Evolutionary conservation across 2,329 filamentous ascomycete genomes (phyloP), one percentile per base, ranked within the genome.

Genomic region (Microdochium bolleyi): DNA sequence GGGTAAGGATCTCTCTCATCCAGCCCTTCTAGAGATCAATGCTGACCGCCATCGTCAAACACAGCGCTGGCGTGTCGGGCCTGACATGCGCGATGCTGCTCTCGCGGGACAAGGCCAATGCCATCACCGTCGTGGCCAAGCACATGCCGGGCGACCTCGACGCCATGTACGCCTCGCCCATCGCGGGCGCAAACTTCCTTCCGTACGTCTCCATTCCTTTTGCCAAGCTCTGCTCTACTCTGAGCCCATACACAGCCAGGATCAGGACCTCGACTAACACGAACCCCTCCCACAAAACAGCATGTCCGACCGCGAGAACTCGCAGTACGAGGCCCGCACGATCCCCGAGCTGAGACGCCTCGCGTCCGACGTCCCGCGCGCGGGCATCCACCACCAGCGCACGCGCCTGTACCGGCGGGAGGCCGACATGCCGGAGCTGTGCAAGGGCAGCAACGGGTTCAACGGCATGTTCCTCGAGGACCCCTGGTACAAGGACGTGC

Each of bases 121-220:
- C 44, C 37, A 53, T 95, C 57, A 91, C 88, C 0, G 75, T 95
- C 34, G 74, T 90, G 30, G 87, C 89, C 4, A 95, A 92, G 64
- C 88, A 95, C 66, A 94, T 96, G 87, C 92, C 92, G 0, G 92
- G 92, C 34, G 92, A 96, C 72, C 94, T 92, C 68, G 88, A 92
- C 59, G 86, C 92, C 59, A 87, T 95, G 74, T 96, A 96, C 67
- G 85, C 89, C 1, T 95, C 89, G 5, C 62, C 62, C 2, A 60
- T 58, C 49, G 62, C 66, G 21, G 66, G 66, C 21, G 66, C 66
- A 10, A 67, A 67, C 49, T 62, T 66, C 32, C 30, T 67, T 24
- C 63, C 64, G 64, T 67, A 58, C 60, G 62, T 55, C 3, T 19
- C n/a, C 19, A 8, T 19, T 25, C 19, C 19, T 48, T 19, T n/a